Evolutionary conservation across 108 stramenopile genomes (phyloP), one percentile per base, ranked within the genome.

Genomic region (Fragilaria crotonensis): DNA sequence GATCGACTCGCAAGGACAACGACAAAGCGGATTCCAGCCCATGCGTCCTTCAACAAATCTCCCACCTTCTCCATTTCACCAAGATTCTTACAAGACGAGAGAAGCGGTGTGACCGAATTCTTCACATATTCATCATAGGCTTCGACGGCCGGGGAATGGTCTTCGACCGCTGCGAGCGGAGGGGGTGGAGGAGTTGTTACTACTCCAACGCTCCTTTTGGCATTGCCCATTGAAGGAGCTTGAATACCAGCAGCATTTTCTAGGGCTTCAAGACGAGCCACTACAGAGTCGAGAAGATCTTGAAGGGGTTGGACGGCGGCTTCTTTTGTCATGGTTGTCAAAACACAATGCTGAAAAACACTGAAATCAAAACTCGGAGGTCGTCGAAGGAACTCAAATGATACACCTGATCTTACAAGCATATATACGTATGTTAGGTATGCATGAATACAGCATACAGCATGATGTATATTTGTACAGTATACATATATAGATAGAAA

Each of bases 81-180:
- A 46, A 92, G 68, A 46, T 80, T 78, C 50, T 84, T 67, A 52
- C 86, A 88, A 17, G 80, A 54, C 5, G 75, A 63, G n/a, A 77
- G 74, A 41, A 85, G 73, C 25, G 80, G 79, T 29, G 76, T 56
- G 36, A 92, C 78, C n/a, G 78, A 25, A 22, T 51, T 59, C 57
- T 71, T 57, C 21, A 75, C 33, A 70, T 83, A 83, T 54, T 66
- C 77, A 53, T 92, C 87, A 62, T 80, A 92, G 28, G 90, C 86
- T 48, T 71, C 66, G 30, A 87, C 52, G 53, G 78, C 62, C 45
- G 84, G 75, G 36, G 73, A 64, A 44, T 81, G 75, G 57, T 68
- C 74, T 25, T 62, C 66, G 52, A 48, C 70, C 45, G 57, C 51
- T 33, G 60, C 63, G 11, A 21, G 9, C 4, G 57, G 21, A 14